Base-by-base conservation (phyloP, 768 basidiomycete species). In the Russula foetens region DNA sequence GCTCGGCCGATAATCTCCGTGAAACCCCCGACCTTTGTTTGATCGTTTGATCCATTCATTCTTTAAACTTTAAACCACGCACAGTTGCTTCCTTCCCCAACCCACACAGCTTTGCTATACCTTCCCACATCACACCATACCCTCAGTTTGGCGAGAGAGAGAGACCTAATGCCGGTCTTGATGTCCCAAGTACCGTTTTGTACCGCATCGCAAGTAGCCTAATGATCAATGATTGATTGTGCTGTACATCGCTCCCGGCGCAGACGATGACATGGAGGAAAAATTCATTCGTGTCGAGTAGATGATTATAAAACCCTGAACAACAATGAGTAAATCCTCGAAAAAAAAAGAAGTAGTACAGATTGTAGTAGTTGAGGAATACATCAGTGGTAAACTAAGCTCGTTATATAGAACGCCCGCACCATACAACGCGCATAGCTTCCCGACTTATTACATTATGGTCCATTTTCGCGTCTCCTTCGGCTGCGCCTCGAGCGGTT, bases 401-500 rank as follows among this genome's bases (percentile, higher is more conserved):
- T 45, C 38, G 48, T 35, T 31, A 6, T 38, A 39, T 33, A 57
- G 33, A 44, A 65, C 53, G 15, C 8, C 41, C 52, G 39, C 58
- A 59, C 49, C 39, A 52, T 53, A 56, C 52, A 46, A 43, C 39
- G 31, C 15, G 23, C 39, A 23, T 46, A 51, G 47, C 43, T 26
- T 48, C 11, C 28, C 9, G 7, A 24, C 26, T 35, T n/a, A 26
- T 24, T 21, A 15, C 55, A 33, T 54, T 41, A 63, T 28, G 63
- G 43, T 5, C 39, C 58, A 23, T 23, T 55, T 80, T 71, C 79
- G 77, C 71, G 85, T 76, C 71, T 63, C 45, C 81, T 75, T 63
- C 77, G 78, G 59, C 84, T 77, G 60, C 82, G 82, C 70, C 87
- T 74, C 33, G 76, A 74, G 63, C 76, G 75, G 66, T 80, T 81